phyloP scores from a whole-genome alignment of 1,284 basidiomycete species.

The Fistulina hepatica region DNA sequence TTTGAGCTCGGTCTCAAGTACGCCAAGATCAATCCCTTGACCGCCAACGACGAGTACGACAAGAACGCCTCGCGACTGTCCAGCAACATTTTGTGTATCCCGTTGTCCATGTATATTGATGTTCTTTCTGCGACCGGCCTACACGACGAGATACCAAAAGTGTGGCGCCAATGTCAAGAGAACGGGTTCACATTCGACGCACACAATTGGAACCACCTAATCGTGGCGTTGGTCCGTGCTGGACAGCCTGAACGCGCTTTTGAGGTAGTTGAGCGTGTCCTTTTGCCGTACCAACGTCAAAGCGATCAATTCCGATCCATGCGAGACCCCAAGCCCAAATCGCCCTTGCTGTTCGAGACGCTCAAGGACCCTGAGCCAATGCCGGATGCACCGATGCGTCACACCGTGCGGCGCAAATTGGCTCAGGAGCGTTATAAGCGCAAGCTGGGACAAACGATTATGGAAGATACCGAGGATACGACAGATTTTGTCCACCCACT shows the following conservation, averaged over 20 bases:
- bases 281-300: slow-evolving; percentile 50
- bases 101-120: slow-evolving; percentile 81
- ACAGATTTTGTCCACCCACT: slow-evolving; percentile 45
- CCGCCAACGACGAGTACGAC: slow-evolving; percentile 14
- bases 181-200: slow-evolving; percentile 80
- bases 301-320: slow-evolving; percentile 16
- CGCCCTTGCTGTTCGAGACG: slow-evolving; percentile 30
- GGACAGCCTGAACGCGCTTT: slow-evolving; percentile 78
- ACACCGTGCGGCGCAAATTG: not conserved
- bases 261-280: slow-evolving; percentile 70
- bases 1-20: slow-evolving; percentile 40
- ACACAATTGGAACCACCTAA: slow-evolving; percentile 89
- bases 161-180: slow-evolving; percentile 58
- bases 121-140: slow-evolving; percentile 56
- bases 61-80: slow-evolving; percentile 19
- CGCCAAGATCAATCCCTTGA: slow-evolving; percentile 27
- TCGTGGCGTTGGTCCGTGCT: slow-evolving; percentile 64
- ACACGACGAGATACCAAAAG: slow-evolving; percentile 51
- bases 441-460: slow-evolving; percentile 4
- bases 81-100: slow-evolving; percentile 58
- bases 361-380: slow-evolving; percentile 16
- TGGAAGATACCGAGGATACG: slow-evolving; percentile 4
- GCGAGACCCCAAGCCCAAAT: slow-evolving; percentile 29
- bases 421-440: slow-evolving; percentile 14
- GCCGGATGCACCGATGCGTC: slow-evolving; percentile 21